A percentile compares a stretch with the other conserved stretches of the same genome.
These are phyloP conservation scores for Cercospora sp. DNA, from an alignment of 2,329 filamentous ascomycete genomes.

Conservation along the genomic window DNA sequence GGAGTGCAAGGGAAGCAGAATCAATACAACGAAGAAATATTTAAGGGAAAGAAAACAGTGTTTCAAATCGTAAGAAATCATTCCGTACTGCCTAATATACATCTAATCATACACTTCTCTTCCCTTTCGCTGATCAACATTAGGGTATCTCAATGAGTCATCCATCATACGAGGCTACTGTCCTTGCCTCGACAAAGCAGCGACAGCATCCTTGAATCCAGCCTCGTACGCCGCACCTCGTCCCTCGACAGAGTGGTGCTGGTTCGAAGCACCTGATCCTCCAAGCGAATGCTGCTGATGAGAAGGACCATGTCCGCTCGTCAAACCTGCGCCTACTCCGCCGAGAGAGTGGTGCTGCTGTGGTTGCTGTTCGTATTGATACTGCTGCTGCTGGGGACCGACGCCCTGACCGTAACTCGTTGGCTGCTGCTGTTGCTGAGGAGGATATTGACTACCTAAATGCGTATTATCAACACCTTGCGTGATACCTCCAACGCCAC, in stretches of 20 bases:
- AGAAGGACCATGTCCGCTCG: not conserved
- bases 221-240: constrained; percentile 16
- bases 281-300: not conserved
- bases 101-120: constrained; percentile 2
- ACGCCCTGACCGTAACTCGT: not conserved
- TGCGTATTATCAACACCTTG: constrained; percentile 14
- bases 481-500: constrained; percentile 7
- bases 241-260: constrained; percentile 11
- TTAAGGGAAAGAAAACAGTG: not conserved
- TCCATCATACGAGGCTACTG: not conserved
- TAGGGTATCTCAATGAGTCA: not conserved
- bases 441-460: not conserved
- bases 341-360: not conserved
- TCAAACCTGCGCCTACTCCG: not conserved
- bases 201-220: constrained; percentile 16
- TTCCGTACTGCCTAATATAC: not conserved
- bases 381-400: not conserved
- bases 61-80: not conserved
- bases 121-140: not conserved
- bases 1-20: not conserved
- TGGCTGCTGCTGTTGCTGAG: not conserved
- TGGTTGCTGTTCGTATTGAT: not conserved
- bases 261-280: not conserved
- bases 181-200: not conserved
- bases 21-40: not conserved